Percentiles rank a stretch among this genome's conserved stretches.
phyloP scores from a whole-genome alignment of 1,139 yeast genomes.

The Meyerozyma carpophila region DNA sequence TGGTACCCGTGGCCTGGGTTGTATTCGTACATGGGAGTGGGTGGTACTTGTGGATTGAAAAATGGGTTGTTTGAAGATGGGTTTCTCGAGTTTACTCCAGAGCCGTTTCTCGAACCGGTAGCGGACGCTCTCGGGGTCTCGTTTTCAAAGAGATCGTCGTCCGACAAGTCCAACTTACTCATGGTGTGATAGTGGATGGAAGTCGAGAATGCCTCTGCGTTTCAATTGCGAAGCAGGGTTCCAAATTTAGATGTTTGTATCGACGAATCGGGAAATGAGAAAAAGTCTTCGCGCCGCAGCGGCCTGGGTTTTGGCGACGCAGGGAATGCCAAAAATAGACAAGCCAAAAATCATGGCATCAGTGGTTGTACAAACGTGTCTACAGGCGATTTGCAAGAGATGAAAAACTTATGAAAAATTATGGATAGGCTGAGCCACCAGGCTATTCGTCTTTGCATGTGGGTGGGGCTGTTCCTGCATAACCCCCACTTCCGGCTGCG shows the following conservation, averaged over 20 bases:
- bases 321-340: too few relatives aligned
- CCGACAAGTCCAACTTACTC: not conserved
- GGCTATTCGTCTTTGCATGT: too few relatives aligned
- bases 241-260: constrained; percentile 1
- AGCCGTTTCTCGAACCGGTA: not conserved
- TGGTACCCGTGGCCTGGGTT: not conserved
- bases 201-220: not conserved
- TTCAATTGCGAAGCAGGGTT: not conserved
- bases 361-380: too few relatives aligned
- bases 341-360: too few relatives aligned
- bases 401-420: too few relatives aligned
- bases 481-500: too few relatives aligned
- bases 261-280: constrained; percentile 1
- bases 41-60: not conserved
- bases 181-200: not conserved
- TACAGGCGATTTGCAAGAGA: too few relatives aligned
- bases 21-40: not conserved
- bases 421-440: too few relatives aligned
- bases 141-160: not conserved
- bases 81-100: not conserved
- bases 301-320: too few relatives aligned
- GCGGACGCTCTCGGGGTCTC: not conserved
- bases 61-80: not conserved
- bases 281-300: not conserved
- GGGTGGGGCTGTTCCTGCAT: too few relatives aligned